Evolutionary conservation across 1,139 yeast genomes (phyloP).

Genomic region (Torulaspora globosa): DNA sequence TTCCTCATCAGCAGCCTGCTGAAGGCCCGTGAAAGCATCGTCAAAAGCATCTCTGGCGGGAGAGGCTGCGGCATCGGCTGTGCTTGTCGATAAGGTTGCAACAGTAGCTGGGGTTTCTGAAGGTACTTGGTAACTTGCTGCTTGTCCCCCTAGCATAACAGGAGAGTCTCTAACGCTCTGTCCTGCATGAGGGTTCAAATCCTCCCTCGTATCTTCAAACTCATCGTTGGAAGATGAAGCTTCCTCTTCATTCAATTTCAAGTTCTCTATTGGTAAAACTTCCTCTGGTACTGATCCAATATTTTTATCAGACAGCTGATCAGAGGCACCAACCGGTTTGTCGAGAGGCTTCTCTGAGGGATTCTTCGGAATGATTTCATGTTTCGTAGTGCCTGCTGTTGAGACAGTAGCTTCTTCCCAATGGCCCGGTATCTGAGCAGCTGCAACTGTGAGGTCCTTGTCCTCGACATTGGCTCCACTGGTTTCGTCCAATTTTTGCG

Average conservation of each 20-base stretch:
- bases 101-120: not conserved
- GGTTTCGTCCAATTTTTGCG: conserved; percentile 20
- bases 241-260: conserved; percentile 54
- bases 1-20: conserved; percentile 48
- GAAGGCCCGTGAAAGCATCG: conserved; percentile 52
- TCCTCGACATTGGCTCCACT: conserved; percentile 5
- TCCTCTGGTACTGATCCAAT: no score
- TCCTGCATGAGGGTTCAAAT: conserved; percentile 14
- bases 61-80: conserved; percentile 4
- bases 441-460: conserved; percentile 3
- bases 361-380: conserved; percentile 3
- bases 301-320: no score
- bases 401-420: conserved; percentile 15
- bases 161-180: conserved; percentile 3
- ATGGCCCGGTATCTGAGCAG: conserved; percentile 23
- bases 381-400: conserved; percentile 8
- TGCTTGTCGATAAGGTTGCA: not conserved
- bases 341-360: not conserved
- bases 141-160: not conserved
- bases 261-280: conserved; percentile 65
- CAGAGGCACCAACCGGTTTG: not conserved
- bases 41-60: conserved; percentile 34
- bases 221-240: conserved; percentile 49
- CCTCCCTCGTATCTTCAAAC: conserved; percentile 43
- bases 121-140: conserved; percentile 1